Evolutionary conservation across 768 basidiomycete genomes (phyloP), one percentile per base, ranked within the genome.

Genomic region (Tephrocybe sp.): DNA sequence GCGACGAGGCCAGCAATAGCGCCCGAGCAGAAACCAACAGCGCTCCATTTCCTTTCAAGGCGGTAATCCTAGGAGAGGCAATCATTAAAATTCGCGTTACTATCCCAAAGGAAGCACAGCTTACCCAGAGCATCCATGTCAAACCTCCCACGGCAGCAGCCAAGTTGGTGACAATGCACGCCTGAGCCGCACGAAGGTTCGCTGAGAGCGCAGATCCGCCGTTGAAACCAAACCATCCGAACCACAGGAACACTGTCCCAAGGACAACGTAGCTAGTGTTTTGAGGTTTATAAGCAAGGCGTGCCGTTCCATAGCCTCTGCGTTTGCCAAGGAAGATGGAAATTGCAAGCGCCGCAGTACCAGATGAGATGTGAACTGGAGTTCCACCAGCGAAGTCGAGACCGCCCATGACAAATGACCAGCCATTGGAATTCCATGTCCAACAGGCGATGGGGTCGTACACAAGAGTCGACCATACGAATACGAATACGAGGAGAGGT

Each of bases 381-480:
- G 92, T 95, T 46, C 96, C 96, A 23, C 95, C 95, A 8, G 95
- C 95, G 54, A 96, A 95, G 65, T 94, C 91, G 48, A 92, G 86
- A 52, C 87, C 89, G 13, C 92, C 95, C 45, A 90, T 74, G 31
- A 82, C 64, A 68, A 75, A 85, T 0, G 88, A 86, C 94, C 80
- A 84, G 34, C 83, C 83, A 30, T 87, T 80, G 32, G 78, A 56
- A 61, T 92, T 93, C 96, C 96, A 98, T 4, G 93, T 90, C 94
- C 95, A 97, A 70, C 90, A 92, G 0, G 92, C 96, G 50, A 98
- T 84, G 2, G 94, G 93, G 62, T 96, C 88, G 68, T 98, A 98
- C 13, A 94, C 92, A 51, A 93, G 61, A 4, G 89, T 90, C 10
- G 83, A 76, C 96, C 96, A 98, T 45, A 83, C 62, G 62, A 98